Conservation (phyloP, 371 early-diverging fungal genomes). For the Rhizopus arrhizus region DNA sequence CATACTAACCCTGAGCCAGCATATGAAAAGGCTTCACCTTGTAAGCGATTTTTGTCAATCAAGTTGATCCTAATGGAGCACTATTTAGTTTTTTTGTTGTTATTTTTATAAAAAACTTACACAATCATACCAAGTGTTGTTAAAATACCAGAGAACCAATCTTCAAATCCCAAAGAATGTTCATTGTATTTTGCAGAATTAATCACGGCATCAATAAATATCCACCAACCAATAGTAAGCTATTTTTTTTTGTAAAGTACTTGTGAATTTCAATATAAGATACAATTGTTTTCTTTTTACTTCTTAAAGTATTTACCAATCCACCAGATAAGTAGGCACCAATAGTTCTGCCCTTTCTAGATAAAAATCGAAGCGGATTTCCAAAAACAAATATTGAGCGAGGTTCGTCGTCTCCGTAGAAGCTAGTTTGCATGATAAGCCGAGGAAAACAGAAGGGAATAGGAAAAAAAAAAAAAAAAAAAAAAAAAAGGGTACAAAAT, state of each 20-base stretch:
- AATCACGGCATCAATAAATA: slow-evolving; percentile 74
- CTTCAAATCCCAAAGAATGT: slow-evolving; percentile 68
- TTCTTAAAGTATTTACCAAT: slow-evolving; percentile 39
- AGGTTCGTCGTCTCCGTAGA: slow-evolving; percentile 34
- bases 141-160: slow-evolving; percentile 79
- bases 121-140: slow-evolving; percentile 78
- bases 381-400: slow-evolving; percentile 47
- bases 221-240: slow-evolving; percentile 87
- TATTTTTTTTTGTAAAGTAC: slow-evolving; percentile 21
- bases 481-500: too few relatives aligned
- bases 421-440: neutral
- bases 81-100: neutral
- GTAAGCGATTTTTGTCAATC: slow-evolving; percentile 60
- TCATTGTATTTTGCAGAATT: slow-evolving; percentile 41
- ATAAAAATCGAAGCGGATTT: slow-evolving; percentile 46
- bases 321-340: slow-evolving; percentile 59
- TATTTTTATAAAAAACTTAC: slow-evolving; percentile 47
- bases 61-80: slow-evolving; percentile 53
- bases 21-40: slow-evolving; percentile 55
- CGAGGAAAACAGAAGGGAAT: too few relatives aligned
- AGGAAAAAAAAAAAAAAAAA: too few relatives aligned
- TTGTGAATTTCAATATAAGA: slow-evolving; percentile 5
- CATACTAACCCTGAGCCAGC: slow-evolving; percentile 55
- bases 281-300: neutral
- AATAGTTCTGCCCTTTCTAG: slow-evolving; percentile 56